Conservation (phyloP, 2,329 filamentous ascomycete genomes). For the Fusarium udum region DNA sequence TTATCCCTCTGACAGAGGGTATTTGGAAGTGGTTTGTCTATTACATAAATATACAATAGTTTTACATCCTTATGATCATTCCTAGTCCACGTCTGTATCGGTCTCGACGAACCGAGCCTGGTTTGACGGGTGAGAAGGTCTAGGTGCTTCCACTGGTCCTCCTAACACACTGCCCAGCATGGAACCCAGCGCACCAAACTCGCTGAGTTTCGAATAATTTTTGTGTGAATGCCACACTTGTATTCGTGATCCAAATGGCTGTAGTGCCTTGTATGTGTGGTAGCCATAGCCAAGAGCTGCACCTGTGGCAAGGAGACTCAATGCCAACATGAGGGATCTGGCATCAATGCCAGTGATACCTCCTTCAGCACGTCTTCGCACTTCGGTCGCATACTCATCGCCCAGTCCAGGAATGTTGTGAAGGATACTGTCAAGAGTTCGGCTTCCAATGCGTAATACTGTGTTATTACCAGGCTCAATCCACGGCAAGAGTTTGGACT, state of each 20-base stretch:
- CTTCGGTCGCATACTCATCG: slow-evolving; percentile 49
- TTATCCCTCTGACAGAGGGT: neutral
- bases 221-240: slow-evolving; percentile 55
- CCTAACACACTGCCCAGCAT: slow-evolving; percentile 53
- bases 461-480: slow-evolving; percentile 31
- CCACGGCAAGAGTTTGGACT: slow-evolving; percentile 43
- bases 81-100: slow-evolving; percentile 50
- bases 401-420: slow-evolving; percentile 50
- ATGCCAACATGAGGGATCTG: slow-evolving; percentile 45
- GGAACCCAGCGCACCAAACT: slow-evolving; percentile 59
- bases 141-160: slow-evolving; percentile 24
- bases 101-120: slow-evolving; percentile 47
- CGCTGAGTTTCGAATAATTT: slow-evolving; percentile 48
- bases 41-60: slow-evolving; percentile 32
- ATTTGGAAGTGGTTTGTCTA: slow-evolving; percentile 16
- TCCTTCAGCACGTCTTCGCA: slow-evolving; percentile 50
- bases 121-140: slow-evolving; percentile 9
- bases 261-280: slow-evolving; percentile 52
- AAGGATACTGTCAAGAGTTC: slow-evolving; percentile 49
- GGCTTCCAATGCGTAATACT: slow-evolving; percentile 40
- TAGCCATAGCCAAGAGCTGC: slow-evolving; percentile 53
- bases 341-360: slow-evolving; percentile 47
- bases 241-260: slow-evolving; percentile 56
- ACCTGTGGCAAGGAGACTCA: slow-evolving; percentile 50
- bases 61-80: slow-evolving; percentile 23